A percentile compares a stretch with the other conserved stretches of the same genome.
Evolutionary conservation across 331 rosid genomes (phyloP).

Genomic region (Pyracantha coccinea): DNA sequence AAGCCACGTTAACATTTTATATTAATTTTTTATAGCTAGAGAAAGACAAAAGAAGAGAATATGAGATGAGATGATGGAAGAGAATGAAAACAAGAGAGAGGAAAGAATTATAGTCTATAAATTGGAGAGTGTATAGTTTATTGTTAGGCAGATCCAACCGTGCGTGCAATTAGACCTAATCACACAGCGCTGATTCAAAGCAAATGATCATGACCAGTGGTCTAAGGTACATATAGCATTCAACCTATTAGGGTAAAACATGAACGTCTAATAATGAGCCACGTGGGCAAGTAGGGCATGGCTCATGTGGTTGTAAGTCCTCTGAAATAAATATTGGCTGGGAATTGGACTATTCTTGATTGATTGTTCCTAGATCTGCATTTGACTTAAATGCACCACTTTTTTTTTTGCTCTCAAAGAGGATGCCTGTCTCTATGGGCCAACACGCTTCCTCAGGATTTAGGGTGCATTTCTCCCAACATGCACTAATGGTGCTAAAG

Average conservation of each 20-base stretch:
- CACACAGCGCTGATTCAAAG: neutral
- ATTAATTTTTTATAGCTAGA: no score
- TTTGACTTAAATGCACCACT: constrained; percentile 48
- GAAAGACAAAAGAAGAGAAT: no score
- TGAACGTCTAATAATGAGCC: constrained; percentile 1
- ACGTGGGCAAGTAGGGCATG: constrained; percentile 2
- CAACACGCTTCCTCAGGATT: constrained; percentile 46
- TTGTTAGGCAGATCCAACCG: neutral
- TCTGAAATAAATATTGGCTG: neutral
- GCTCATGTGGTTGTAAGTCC: neutral
- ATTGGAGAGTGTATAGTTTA: neutral
- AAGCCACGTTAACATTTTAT: no score
- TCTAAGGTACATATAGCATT: neutral
- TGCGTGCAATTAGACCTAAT: neutral
- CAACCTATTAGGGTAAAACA: neutral
- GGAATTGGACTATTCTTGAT: constrained; percentile 15
- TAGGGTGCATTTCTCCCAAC: constrained; percentile 20
- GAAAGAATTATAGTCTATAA: no score
- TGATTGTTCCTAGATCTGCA: constrained; percentile 64
- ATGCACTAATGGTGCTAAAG: neutral
- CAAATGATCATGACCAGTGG: neutral
- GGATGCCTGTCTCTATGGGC: constrained; percentile 43
- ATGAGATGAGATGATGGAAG: no score
- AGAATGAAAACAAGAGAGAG: no score
- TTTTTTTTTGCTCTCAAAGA: constrained; percentile 4